These are phyloP conservation scores for Fusarium equiseti DNA, from an alignment of 2,329 filamentous ascomycete species.

Conservation along the genomic window DNA sequence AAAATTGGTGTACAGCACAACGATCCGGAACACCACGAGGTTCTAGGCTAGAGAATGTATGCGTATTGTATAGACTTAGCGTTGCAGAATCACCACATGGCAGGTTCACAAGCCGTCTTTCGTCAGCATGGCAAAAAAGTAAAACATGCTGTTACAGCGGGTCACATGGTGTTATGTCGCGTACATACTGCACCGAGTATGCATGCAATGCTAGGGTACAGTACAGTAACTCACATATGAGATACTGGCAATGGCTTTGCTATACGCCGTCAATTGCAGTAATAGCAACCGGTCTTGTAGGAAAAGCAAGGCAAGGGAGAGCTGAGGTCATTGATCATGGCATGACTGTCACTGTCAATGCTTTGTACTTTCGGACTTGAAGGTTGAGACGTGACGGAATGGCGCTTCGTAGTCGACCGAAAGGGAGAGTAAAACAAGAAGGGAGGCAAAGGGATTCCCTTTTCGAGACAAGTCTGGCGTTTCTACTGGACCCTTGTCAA, in stretches of 20 bases:
- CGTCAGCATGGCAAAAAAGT: slow-evolving; percentile 1
- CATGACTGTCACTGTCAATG: background rate
- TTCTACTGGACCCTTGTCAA: slow-evolving; percentile 11
- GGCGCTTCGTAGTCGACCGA: background rate
- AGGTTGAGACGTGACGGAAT: background rate
- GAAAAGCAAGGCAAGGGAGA: background rate
- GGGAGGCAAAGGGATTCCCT: slow-evolving; percentile 6
- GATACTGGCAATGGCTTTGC: background rate
- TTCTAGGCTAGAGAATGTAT: background rate
- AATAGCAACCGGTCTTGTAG: background rate
- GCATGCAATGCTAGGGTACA: background rate
- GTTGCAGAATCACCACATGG: background rate
- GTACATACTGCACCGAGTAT: background rate
- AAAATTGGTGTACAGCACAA: background rate
- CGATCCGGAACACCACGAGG: slow-evolving; percentile 1
- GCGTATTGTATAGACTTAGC: background rate
- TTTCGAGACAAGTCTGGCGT: background rate
- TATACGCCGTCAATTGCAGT: background rate
- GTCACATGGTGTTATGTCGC: slow-evolving; percentile 5
- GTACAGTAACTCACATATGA: background rate
- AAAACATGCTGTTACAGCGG: background rate
- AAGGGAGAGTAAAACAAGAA: slow-evolving; percentile 10
- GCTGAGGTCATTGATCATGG: background rate
- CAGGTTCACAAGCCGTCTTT: slow-evolving; percentile 3
- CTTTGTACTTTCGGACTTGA: background rate